Evolutionary conservation across 805 yeast genomes (phyloP), one percentile per base, ranked within the genome.

Genomic region (Teunomyces kruisii): DNA sequence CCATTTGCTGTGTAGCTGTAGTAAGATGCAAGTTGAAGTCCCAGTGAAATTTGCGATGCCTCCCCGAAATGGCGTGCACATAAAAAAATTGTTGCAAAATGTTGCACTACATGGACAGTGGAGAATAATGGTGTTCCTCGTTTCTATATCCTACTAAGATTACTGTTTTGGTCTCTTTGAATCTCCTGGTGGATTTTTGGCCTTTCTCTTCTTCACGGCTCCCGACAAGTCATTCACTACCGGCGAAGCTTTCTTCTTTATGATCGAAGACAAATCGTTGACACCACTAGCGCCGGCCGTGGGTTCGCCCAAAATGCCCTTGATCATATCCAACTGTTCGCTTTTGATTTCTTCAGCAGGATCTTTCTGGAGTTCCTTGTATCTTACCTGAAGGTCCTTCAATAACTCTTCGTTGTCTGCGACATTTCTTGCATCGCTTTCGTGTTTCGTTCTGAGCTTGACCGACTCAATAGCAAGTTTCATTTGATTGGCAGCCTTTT

Each of bases 261-360:
- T 86, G 72, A 80, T 70, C 3, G 79, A 67, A 0, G 88, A 78
- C 49, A 85, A 65, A 58, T 84, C 89, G 54, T 84, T 83, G 7
- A 83, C 80, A 6, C 19, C 27, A n/a, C n/a, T n/a, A 10, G 44
- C 39, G 7, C 8, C 51, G 47, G 30, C 52, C 4, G 65, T 53
- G 5, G 68, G 62, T 51, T 78, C 76, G 17, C 87, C 85, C 52
- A 81, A 58, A 31, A 83, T 69, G 4, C 86, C 84, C 59, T 76
- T 70, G 54, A 81, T 64, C 40, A 83, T 73, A 45, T 74, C 75
- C 52, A 75, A 63, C 55, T 81, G 77, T 54, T 81, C 80, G 42
- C 70, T 68, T 51, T 75, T 62, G 32, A 79, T 54, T 26, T 74
- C 79, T 44, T 71, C 75, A 24, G 66, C 68, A 9, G 83, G 81